Conservation (phyloP, 1,284 basidiomycete species). For the Ceratobasidium theobromae region DNA sequence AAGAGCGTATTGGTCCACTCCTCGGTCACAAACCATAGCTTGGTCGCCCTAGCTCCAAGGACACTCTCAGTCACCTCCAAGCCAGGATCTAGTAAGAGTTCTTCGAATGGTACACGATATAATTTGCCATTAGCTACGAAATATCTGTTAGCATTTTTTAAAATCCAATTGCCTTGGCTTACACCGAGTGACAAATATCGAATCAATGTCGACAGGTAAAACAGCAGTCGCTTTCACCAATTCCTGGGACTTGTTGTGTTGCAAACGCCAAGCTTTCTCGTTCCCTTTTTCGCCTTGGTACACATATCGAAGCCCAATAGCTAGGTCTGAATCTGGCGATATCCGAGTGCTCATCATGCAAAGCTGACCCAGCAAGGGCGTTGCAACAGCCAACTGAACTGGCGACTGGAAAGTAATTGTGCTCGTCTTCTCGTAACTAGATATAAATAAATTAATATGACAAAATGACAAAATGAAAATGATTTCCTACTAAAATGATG, state of each 20-base stretch:
- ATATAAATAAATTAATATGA: too few relatives aligned
- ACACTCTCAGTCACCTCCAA: conserved; percentile 47
- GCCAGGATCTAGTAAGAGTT: conserved; percentile 39
- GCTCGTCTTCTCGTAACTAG: conserved; percentile 7
- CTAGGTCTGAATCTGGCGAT: conserved; percentile 1
- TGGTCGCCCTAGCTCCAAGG: conserved; percentile 53
- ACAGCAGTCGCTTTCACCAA: conserved; percentile 5
- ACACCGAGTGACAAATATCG: conserved; percentile 14
- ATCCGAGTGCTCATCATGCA: not conserved
- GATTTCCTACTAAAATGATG: not conserved
- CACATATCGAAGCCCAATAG: not conserved
- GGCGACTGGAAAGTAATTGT: not conserved
- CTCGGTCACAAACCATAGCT: conserved; percentile 58
- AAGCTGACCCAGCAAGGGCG: conserved; percentile 13
- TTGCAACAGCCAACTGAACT: not conserved
- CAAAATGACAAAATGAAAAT: not conserved
- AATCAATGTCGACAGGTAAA: conserved; percentile 6
- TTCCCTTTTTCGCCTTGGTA: not conserved
- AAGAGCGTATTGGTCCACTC: conserved; percentile 57
- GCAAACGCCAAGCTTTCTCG: not conserved
- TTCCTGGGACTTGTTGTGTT: not conserved
- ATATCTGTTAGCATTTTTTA: conserved; percentile 32
- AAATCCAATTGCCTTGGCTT: not conserved
- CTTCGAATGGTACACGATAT: conserved; percentile 47
- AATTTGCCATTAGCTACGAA: conserved; percentile 24